Base-by-base conservation (phyloP, 2,329 filamentous ascomycete species). In the Alternaria triticimaculans region DNA sequence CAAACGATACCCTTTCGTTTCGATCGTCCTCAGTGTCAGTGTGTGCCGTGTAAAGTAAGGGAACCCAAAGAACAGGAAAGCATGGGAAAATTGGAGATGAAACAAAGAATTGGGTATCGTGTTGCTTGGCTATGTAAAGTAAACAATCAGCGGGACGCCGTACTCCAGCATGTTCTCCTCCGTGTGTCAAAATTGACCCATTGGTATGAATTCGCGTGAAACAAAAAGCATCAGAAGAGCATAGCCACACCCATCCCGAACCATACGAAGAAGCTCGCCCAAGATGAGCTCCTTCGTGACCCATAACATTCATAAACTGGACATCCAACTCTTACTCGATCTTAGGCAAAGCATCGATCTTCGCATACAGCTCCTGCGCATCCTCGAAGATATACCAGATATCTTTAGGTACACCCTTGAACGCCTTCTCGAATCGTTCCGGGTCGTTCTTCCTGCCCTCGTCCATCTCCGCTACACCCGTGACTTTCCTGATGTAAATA, bases 401-500 rank as follows among this genome's bases (percentile, higher is more conserved):
- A 25, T 86, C 82, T 46, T 82, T 84, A 0, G 94, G 92, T 9
- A 97, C 84, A 44, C 85, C 89, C 69, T 90, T 84, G 78, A 98
- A 98, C 0, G 95, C 95, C 72, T 89, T 87, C 76, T 94, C 89
- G 73, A 98, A 98, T 28, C 96, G 85, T 69, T 88, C 85, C 0
- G 88, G 85, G n/a, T 64, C 63, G 58, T 85, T 85, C 73, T 90
- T 89, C 72, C 93, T 93, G 80, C 92, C 92, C 72, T 91, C 87
- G 33, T 90, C 84, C 79, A 95, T 91, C 30, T 90, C 87, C 0
- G 90, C 88, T 23, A 96, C 87, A 66, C 94, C 91, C 3, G 86
- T 89, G 0, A 96, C 93, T 76, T 92, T 95, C 58, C 94, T 88
- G 72, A 97, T 97, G 67, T 92, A 90, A 50, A 98, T 96, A 12